These are phyloP conservation scores for Aeminium ludgeri DNA, from an alignment of 495 filamentous ascomycete genomes.

Conservation along the genomic window DNA sequence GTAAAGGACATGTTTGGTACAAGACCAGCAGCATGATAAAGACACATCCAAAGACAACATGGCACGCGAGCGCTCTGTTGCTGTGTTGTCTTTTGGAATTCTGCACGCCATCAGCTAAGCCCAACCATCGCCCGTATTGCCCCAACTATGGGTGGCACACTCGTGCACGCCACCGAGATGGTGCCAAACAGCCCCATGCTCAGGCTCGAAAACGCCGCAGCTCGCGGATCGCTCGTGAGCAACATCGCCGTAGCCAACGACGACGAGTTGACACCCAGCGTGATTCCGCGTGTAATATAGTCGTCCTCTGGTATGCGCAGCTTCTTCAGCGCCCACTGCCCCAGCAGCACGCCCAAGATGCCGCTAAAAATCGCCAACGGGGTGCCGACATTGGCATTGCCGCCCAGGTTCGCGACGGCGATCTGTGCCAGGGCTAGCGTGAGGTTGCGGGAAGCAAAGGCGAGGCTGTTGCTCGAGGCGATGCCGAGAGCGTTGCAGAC, in stretches of 20 bases:
- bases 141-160: conserved; percentile 27
- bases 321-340: conserved; percentile 25
- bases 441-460: conserved; percentile 34
- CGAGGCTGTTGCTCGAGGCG: conserved; percentile 27
- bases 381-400: conserved; percentile 34
- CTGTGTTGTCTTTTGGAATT: too few relatives aligned
- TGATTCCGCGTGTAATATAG: conserved; percentile 39
- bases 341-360: conserved; percentile 35
- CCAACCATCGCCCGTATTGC: conserved; percentile 7
- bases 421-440: conserved; percentile 37
- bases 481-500: conserved; percentile 34
- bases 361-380: conserved; percentile 37
- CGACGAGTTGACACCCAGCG: conserved; percentile 35
- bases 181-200: conserved; percentile 40
- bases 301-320: conserved; percentile 37
- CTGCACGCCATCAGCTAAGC: not conserved
- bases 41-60: too few relatives aligned
- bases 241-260: conserved; percentile 37
- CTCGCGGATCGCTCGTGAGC: conserved; percentile 34
- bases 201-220: conserved; percentile 36
- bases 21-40: too few relatives aligned
- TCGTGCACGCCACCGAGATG: conserved; percentile 34
- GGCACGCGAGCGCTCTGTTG: too few relatives aligned
- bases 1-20: too few relatives aligned
- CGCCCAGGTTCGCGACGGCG: conserved; percentile 33